Evolutionary conservation across 2,329 filamentous ascomycete species (phyloP).

Genomic region (Periglandula ipomoeae): DNA sequence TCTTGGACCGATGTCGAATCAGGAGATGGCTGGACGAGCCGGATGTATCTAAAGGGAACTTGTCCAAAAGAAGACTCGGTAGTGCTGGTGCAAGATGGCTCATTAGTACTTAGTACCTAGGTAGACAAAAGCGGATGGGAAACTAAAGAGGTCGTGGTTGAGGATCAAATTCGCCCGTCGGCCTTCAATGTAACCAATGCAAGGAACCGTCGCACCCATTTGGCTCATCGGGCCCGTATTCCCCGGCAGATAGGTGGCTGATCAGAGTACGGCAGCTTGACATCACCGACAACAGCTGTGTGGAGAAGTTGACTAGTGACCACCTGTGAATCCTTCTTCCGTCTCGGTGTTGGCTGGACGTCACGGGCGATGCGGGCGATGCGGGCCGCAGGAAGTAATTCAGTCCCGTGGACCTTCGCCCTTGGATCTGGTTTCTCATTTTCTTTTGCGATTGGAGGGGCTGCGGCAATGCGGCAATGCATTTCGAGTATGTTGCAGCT

Average conservation of each 20-base stretch:
- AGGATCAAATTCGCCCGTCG: too few species aligned
- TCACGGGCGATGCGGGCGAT: too few species aligned
- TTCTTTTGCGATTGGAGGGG: neutral
- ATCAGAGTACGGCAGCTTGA: neutral
- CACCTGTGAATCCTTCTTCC: neutral
- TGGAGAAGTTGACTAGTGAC: neutral
- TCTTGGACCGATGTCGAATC: too few species aligned
- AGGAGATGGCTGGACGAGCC: too few species aligned
- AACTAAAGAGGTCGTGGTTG: too few species aligned
- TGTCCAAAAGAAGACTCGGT: too few species aligned
- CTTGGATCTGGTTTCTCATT: neutral
- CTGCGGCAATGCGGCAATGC: neutral
- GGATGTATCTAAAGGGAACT: too few species aligned
- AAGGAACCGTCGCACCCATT: neutral
- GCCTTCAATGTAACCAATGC: neutral
- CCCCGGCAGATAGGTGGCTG: neutral
- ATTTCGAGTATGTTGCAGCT: neutral
- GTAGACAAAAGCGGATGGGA: too few species aligned
- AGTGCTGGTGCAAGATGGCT: too few species aligned
- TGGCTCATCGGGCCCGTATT: neutral
- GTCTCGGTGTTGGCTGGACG: too few species aligned
- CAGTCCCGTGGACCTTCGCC: neutral
- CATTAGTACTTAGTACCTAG: too few species aligned
- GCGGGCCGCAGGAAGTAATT: too few species aligned
- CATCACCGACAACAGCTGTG: neutral